A percentile compares a stretch with the other conserved stretches of the same genome.
Conservation (phyloP, 2,329 filamentous ascomycete species). For the Stromatinia cepivora region DNA sequence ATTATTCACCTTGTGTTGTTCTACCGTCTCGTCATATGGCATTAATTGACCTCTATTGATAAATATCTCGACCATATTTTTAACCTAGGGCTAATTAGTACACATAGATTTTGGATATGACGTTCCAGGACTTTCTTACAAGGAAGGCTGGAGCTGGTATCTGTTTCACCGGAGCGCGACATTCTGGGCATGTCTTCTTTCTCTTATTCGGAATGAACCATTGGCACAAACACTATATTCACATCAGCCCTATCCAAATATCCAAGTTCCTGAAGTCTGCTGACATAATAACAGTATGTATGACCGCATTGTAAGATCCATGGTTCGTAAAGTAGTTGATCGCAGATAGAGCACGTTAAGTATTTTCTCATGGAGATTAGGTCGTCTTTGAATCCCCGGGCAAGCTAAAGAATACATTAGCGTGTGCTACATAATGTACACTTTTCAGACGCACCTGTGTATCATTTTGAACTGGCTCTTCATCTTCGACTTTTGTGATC, state of each 20-base stretch:
- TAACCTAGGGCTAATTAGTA: conserved; percentile 48
- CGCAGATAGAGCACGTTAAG: conserved; percentile 68
- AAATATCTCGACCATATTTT: conserved; percentile 65
- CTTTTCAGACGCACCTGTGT: conserved; percentile 27
- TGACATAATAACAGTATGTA: conserved; percentile 68
- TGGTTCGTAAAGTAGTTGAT: conserved; percentile 67
- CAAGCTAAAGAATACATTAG: conserved; percentile 33
- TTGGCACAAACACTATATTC: conserved; percentile 40
- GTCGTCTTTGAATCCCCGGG: conserved; percentile 45
- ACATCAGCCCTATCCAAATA: conserved; percentile 27
- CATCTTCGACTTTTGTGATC: conserved; percentile 17
- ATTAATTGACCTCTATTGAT: conserved; percentile 59
- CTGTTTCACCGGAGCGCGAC: conserved; percentile 57
- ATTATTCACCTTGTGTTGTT: conserved; percentile 58
- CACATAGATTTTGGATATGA: conserved; percentile 12
- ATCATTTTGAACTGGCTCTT: conserved; percentile 24
- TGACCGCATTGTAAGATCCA: conserved; percentile 69
- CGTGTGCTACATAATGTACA: not conserved
- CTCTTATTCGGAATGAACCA: conserved; percentile 46
- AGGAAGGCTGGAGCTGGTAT: conserved; percentile 65
- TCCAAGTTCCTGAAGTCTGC: conserved; percentile 32
- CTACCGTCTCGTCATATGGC: conserved; percentile 61
- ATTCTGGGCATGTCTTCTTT: conserved; percentile 69
- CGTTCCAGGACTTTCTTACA: conserved; percentile 43
- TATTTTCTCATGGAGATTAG: conserved; percentile 61